These are phyloP conservation scores for Penicillium bialowiezense DNA, from an alignment of 495 filamentous ascomycete genomes.

Conservation along the genomic window DNA sequence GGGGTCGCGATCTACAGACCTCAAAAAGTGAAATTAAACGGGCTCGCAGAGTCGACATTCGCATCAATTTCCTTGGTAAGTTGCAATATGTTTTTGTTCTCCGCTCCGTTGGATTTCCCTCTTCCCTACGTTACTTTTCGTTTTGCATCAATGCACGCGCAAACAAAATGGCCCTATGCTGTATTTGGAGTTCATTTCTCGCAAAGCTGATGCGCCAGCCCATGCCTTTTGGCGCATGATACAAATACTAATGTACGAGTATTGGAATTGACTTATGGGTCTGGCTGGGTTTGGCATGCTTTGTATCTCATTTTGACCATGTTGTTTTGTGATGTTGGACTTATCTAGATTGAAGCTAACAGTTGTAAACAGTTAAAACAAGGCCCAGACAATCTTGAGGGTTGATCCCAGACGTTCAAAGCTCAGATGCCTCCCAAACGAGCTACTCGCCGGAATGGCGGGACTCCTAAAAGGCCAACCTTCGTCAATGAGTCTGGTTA, in stretches of 20 bases:
- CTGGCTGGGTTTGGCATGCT: too few relatives aligned
- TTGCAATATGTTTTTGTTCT: background rate
- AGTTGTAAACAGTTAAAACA: background rate
- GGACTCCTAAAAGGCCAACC: constrained; percentile 2
- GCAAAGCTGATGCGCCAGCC: too few relatives aligned
- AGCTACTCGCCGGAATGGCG: constrained; percentile 4
- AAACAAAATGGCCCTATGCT: background rate
- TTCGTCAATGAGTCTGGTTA: background rate
- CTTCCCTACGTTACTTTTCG: too few relatives aligned
- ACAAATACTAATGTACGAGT: too few relatives aligned
- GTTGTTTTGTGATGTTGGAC: background rate
- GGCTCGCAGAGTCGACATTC: background rate
- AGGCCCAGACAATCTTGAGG: background rate
- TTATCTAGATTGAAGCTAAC: constrained; percentile 1
- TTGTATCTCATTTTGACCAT: background rate
- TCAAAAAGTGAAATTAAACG: background rate
- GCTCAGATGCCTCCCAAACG: constrained; percentile 29
- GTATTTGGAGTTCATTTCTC: too few relatives aligned
- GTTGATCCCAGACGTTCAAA: background rate
- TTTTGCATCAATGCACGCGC: background rate
- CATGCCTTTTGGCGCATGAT: too few relatives aligned
- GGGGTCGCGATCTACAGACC: constrained; percentile 20
- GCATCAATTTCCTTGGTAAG: background rate
- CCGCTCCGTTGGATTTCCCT: too few relatives aligned
- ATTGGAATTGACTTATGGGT: too few relatives aligned